Base-by-base conservation (phyloP, 1,284 basidiomycete species). In the Cutaneotrichosporon cyanovorans region DNA sequence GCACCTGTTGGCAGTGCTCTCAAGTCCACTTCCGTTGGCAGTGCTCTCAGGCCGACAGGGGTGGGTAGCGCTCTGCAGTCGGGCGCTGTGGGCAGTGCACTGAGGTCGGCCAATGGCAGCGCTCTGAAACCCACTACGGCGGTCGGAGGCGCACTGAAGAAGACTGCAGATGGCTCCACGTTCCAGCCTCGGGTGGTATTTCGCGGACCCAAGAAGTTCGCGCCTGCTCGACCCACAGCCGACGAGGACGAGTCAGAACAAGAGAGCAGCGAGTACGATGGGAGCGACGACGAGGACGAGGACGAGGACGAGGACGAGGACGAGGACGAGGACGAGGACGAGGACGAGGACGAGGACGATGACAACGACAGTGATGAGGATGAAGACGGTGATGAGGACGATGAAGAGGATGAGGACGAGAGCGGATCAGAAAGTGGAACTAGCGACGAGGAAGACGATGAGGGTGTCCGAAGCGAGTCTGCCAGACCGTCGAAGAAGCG, bases 141-240 rank as follows among this genome's bases (percentile, higher is more conserved):
- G 16, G 36, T 39, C 2, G 47, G 47, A 5, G 36, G 42, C 10
- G 47, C 42, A 1, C 28, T 53, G 23, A 46, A 45, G 35, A 33
- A 43, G 6, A 42, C 46, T 3, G 41, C 51, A 1, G 58, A 64
- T 36, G 65, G 61, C 0, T 45, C 36, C 6, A 33, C 48, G 1
- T 57, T 66, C 14, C 51, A 58, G 39, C 64, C 66, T 2, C 51
- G 60, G 4, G 60, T 66, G 12, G 60, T 65, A 12, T 28, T 58
- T 2, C 42, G 56, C 6, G 48, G 60, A 2, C 51, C 45, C 16
- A 58, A 58, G 45, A 55, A 50, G 37, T 56, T 56, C 30, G 50
- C 50, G 19, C 53, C 50, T 16, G 52, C 46, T 16, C 45, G 48
- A 30, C 21, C 30, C 38, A 41, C 23, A 53, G 21, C 4, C 8